Conservation (phyloP, 2,329 filamentous ascomycete species). For the Polychaeton citri region DNA sequence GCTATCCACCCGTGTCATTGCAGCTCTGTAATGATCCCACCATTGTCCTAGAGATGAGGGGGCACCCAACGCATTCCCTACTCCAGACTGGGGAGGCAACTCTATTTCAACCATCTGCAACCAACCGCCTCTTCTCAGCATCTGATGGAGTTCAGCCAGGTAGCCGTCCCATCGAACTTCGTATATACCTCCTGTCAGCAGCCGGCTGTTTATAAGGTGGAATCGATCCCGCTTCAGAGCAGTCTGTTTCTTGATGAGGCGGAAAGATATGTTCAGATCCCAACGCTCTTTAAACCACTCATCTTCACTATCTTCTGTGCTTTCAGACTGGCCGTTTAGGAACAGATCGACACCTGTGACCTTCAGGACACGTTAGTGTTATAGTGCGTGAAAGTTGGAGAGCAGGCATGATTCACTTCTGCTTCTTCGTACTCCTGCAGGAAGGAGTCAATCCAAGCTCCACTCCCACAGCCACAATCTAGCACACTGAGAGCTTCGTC, state of each 20-base stretch:
- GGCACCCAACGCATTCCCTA: neutral
- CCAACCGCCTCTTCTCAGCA: conserved; percentile 68
- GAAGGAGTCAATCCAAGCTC: conserved; percentile 20
- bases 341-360: conserved; percentile 21
- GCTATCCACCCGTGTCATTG: conserved; percentile 6
- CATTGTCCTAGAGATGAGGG: conserved; percentile 10
- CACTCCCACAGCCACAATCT: conserved; percentile 21
- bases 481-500: conserved; percentile 14
- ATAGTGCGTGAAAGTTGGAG: neutral
- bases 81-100: conserved; percentile 60
- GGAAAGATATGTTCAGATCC: conserved; percentile 22
- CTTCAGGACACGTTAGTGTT: conserved; percentile 4
- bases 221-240: conserved; percentile 41
- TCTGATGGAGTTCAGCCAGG: conserved; percentile 58
- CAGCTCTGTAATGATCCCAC: conserved; percentile 11
- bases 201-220: conserved; percentile 70
- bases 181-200: conserved; percentile 60
- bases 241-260: conserved; percentile 8
- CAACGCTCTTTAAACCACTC: conserved; percentile 16
- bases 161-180: conserved; percentile 60
- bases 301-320: conserved; percentile 10
- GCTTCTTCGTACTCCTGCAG: conserved; percentile 20
- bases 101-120: conserved; percentile 82
- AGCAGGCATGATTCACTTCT: conserved; percentile 5
- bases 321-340: conserved; percentile 11